Evolutionary conservation across 176 grass and related monocot species (phyloP).

Genomic region (Pontederia paniculata): DNA sequence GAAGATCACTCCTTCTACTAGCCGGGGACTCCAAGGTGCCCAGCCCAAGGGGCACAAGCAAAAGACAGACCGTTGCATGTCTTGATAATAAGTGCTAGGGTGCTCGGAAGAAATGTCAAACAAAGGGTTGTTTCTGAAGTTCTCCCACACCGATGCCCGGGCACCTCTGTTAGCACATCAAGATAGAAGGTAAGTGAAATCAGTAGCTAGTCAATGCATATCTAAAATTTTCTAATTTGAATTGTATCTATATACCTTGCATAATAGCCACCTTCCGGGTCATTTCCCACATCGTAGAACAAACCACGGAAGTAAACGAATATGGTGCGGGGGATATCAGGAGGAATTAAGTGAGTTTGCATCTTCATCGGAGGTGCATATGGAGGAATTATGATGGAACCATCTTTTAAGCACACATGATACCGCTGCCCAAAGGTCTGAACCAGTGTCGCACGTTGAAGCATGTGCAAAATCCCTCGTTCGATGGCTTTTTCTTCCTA

Average conservation of each 20-base stretch:
- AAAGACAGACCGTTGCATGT: slow-evolving; percentile 12
- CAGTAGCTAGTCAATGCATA: not conserved
- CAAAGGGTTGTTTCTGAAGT: slow-evolving; percentile 11
- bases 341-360: slow-evolving; percentile 61
- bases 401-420: slow-evolving; percentile 88
- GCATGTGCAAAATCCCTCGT: slow-evolving; percentile 69
- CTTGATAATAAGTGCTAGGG: slow-evolving; percentile 5
- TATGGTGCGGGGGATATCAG: slow-evolving; percentile 67
- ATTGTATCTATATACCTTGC: slow-evolving; percentile 35
- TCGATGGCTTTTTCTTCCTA: slow-evolving; percentile 93
- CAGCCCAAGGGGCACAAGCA: slow-evolving; percentile 11
- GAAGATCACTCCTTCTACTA: slow-evolving; percentile 13
- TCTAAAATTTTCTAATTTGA: no score
- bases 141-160: slow-evolving; percentile 6
- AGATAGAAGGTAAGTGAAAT: not conserved
- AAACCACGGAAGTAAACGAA: slow-evolving; percentile 90
- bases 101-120: slow-evolving; percentile 8
- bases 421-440: slow-evolving; percentile 95
- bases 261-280: slow-evolving; percentile 90
- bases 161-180: slow-evolving; percentile 4
- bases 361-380: slow-evolving; percentile 87
- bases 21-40: slow-evolving; percentile 11
- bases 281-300: slow-evolving; percentile 75
- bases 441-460: slow-evolving; percentile 75
- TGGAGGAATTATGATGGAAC: slow-evolving; percentile 84